These are phyloP conservation scores for Trametes coccinea DNA, from an alignment of 768 basidiomycete species.

Conservation along the genomic window DNA sequence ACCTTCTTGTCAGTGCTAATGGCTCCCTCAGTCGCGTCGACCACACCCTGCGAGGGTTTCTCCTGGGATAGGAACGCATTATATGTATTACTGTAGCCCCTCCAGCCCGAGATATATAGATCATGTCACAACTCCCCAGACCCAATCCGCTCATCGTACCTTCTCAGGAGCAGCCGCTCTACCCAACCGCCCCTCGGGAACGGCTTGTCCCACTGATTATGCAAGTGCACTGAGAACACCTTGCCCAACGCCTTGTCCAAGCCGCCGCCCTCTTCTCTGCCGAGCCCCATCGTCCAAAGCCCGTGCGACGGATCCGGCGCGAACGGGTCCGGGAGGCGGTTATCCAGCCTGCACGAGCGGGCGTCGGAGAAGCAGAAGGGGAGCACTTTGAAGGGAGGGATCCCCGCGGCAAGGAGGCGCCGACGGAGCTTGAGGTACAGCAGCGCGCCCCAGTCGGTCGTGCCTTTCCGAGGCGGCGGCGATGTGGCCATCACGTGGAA, in stretches of 20 bases:
- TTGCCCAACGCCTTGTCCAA: slow-evolving; percentile 62
- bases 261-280: slow-evolving; percentile 59
- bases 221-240: slow-evolving; percentile 88
- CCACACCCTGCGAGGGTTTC: no score
- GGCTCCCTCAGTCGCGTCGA: no score
- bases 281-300: slow-evolving; percentile 68
- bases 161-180: slow-evolving; percentile 67
- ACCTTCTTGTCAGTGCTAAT: no score
- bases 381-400: slow-evolving; percentile 87
- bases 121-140: neutral
- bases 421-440: slow-evolving; percentile 93
- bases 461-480: slow-evolving; percentile 67
- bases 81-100: no score
- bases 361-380: slow-evolving; percentile 96
- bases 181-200: slow-evolving; percentile 90
- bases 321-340: slow-evolving; percentile 93
- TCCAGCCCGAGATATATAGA: no score
- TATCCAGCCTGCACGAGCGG: slow-evolving; percentile 88
- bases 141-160: slow-evolving; percentile 49
- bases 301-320: slow-evolving; percentile 43
- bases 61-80: no score
- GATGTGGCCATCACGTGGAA: slow-evolving; percentile 87
- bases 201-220: slow-evolving; percentile 93
- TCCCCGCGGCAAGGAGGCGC: slow-evolving; percentile 65
- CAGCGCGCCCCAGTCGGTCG: slow-evolving; percentile 92